A percentile compares a stretch with the other conserved stretches of the same genome.
phyloP scores from a whole-genome alignment of 345 rosid species.

The Noccaea bulbosa region DNA sequence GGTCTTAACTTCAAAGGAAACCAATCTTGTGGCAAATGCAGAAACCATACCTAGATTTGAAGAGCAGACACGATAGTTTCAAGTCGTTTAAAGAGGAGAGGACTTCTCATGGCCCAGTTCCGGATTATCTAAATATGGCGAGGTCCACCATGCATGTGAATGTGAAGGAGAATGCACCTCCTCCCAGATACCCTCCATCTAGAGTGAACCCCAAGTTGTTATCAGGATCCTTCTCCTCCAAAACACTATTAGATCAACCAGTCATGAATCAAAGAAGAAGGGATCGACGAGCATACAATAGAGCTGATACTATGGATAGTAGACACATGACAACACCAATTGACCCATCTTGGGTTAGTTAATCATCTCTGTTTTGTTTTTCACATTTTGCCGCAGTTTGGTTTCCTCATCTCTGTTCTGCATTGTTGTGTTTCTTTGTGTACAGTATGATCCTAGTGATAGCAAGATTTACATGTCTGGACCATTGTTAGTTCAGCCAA shows the following conservation, averaged over 20 bases:
- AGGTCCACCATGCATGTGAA: conserved; percentile 24
- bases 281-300: conserved; percentile 34
- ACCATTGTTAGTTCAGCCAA: conserved; percentile 66
- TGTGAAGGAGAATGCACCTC: conserved; percentile 39
- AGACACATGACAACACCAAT: conserved; percentile 35
- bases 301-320: conserved; percentile 42
- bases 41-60: conserved; percentile 37
- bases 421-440: background rate
- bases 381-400: background rate
- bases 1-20: background rate
- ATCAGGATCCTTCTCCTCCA: conserved; percentile 30
- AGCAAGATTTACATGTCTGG: conserved; percentile 85
- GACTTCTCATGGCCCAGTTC: conserved; percentile 25
- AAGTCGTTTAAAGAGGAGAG: conserved; percentile 39
- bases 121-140: conserved; percentile 10
- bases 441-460: conserved; percentile 56
- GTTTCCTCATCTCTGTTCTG: no score
- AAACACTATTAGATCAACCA: conserved; percentile 24
- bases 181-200: conserved; percentile 32
- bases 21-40: conserved; percentile 30
- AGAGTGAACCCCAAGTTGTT: conserved; percentile 26
- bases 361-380: background rate
- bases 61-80: conserved; percentile 33
- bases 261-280: conserved; percentile 29
- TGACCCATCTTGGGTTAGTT: conserved; percentile 44